Conservation (phyloP, 164 flowering plant species). For the Aristolochia contorta region DNA sequence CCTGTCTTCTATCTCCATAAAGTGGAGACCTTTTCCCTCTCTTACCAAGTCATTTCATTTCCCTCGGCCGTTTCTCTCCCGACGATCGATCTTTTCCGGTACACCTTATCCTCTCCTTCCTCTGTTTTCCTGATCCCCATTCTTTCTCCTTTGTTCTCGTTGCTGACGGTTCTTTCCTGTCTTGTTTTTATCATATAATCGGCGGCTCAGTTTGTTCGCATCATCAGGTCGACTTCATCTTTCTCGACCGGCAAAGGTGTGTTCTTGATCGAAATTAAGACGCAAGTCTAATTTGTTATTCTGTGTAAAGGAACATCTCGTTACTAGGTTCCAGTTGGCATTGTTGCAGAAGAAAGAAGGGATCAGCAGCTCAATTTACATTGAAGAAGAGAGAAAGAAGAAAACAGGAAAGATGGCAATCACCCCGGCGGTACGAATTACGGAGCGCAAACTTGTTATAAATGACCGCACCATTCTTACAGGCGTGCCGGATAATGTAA, state of each 20-base stretch:
- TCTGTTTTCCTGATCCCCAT: not conserved
- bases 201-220: not conserved
- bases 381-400: slow-evolving; percentile 10
- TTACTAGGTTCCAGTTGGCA: not conserved
- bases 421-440: slow-evolving; percentile 47
- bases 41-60: not conserved
- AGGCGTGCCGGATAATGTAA: slow-evolving; percentile 61
- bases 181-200: not conserved
- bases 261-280: not conserved
- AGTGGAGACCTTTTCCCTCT: not conserved
- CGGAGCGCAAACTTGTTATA: slow-evolving; percentile 54
- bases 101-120: not conserved
- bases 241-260: not conserved
- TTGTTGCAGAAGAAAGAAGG: slow-evolving; percentile 13
- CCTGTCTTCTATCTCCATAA: not conserved
- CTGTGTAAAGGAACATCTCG: not conserved
- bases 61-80: not conserved
- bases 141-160: not conserved
- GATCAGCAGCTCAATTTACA: slow-evolving; percentile 1
- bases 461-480: slow-evolving; percentile 53
- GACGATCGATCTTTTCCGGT: slow-evolving; percentile 1
- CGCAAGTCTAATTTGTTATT: not conserved
- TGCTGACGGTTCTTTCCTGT: not conserved
- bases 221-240: not conserved
- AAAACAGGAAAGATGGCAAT: slow-evolving; percentile 53